Base-by-base conservation (phyloP, 768 basidiomycete species). In the Suillus occidentalis region DNA sequence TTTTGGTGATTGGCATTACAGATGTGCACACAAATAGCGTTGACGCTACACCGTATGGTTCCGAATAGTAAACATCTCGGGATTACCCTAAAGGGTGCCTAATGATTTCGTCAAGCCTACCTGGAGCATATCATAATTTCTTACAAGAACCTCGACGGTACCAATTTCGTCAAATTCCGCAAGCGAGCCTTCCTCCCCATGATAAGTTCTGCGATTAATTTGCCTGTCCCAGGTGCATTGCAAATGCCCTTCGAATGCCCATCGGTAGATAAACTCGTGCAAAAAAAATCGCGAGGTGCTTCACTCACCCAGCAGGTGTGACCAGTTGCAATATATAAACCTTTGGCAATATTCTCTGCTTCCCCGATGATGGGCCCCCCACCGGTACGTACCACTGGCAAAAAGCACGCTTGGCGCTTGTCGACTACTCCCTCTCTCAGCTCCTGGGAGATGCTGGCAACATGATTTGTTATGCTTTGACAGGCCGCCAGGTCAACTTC, bases 151-250 rank as follows among this genome's bases (percentile, higher is more conserved):
- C 67, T 70, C 14, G 74, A 75, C 10, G 81, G 86, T 59, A 77
- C 81, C 49, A 88, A 78, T 66, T 73, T 80, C 66, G 76, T 77
- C 68, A 89, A 72, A 59, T 87, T 79, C 1, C 85, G 87, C 63
- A 87, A 88, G 43, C 71, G 79, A 56, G 85, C 84, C 65, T 83
- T 82, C 13, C 90, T 90, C 39, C 89, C 84, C 77, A 94, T 79
- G 8, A 95, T 77, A 20, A 92, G 76, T 73, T 94, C 91, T 16
- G 86, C 80, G 49, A 97, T 73, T 8, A 85, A 86, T 68, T 83
- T 85, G 1, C 89, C 95, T 4, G 93, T 95, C 5, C 92, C 94
- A 0, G 94, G 93, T 4, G 88, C 92, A 72, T 91, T 91, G 73
- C 87, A 91, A 49, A 92, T 89, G 0, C 91, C 90, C 90, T 90